Percentiles rank a stretch among this genome's conserved stretches.
These are phyloP conservation scores for Capillidium rhysosporum DNA, from an alignment of 371 early-diverging fungal genomes.

Conservation along the genomic window DNA sequence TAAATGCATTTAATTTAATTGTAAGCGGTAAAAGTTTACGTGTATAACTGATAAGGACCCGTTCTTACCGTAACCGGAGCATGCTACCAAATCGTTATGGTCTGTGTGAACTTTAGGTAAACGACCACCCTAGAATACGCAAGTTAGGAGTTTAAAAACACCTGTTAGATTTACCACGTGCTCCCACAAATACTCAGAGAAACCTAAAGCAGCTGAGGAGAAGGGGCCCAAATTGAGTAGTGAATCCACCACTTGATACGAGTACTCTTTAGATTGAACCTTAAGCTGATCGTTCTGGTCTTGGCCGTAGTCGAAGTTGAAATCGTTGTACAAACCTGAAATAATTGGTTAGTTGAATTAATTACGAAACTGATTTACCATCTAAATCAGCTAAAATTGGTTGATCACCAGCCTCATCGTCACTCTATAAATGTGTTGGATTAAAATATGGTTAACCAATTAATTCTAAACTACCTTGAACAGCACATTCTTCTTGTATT, in stretches of 20 bases:
- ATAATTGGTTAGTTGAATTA: too few species aligned
- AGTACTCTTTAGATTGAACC: too few species aligned
- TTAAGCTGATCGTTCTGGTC: too few species aligned
- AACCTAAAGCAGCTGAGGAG: background rate
- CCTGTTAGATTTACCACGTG: background rate
- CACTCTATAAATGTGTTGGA: too few species aligned
- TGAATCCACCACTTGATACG: background rate
- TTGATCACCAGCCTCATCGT: background rate
- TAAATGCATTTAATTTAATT: background rate
- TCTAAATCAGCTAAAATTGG: background rate
- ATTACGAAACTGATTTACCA: background rate
- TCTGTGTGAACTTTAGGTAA: slow-evolving; percentile 11
- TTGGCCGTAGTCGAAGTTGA: background rate
- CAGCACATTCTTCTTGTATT: slow-evolving; percentile 15
- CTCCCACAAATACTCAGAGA: slow-evolving; percentile 3
- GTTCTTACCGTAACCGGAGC: slow-evolving; percentile 51
- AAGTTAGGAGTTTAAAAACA: background rate
- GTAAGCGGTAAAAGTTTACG: slow-evolving; percentile 10
- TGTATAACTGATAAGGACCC: slow-evolving; percentile 66
- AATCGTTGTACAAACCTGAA: background rate
- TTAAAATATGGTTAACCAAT: background rate
- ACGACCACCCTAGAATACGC: slow-evolving; percentile 1
- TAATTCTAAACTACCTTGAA: background rate
- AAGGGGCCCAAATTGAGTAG: background rate
- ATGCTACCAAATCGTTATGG: slow-evolving; percentile 53